Conservation (phyloP, 1,284 basidiomycete genomes). For the Sporisorium iseilematis-ciliati region DNA sequence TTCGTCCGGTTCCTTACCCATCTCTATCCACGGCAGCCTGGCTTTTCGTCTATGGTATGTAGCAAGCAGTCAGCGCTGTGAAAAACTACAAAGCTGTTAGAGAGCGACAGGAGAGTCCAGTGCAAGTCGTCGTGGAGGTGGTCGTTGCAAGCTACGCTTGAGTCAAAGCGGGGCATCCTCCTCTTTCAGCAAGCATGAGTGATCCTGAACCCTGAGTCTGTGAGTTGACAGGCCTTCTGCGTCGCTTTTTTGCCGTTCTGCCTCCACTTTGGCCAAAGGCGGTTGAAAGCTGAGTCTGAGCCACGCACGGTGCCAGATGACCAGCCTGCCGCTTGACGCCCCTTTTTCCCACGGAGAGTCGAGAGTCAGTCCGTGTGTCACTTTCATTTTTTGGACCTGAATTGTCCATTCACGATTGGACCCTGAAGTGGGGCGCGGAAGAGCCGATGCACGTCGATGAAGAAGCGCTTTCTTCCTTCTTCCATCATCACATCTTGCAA, state of each 20-base stretch:
- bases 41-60: background rate
- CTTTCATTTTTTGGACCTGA: background rate
- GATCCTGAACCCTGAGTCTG: background rate
- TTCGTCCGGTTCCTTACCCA: constrained; percentile 22
- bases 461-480: background rate
- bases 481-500: constrained; percentile 1
- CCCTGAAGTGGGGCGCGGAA: constrained; percentile 13
- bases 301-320: no score
- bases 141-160: background rate
- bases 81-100: no score
- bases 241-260: background rate
- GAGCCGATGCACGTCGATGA: no score
- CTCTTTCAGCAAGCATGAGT: constrained; percentile 2
- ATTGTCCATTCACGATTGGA: no score
- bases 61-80: background rate
- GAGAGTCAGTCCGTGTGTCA: no score
- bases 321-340: no score
- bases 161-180: no score
- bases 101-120: background rate
- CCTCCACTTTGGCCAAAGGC: constrained; percentile 1
- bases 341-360: no score
- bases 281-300: constrained; percentile 1
- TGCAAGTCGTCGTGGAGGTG: background rate
- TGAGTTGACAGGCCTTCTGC: background rate
- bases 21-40: constrained; percentile 1